A percentile compares a stretch with the other conserved stretches of the same genome.
Evolutionary conservation across 805 yeast species (phyloP).

Genomic region (Lipomyces spencermartinsiae): DNA sequence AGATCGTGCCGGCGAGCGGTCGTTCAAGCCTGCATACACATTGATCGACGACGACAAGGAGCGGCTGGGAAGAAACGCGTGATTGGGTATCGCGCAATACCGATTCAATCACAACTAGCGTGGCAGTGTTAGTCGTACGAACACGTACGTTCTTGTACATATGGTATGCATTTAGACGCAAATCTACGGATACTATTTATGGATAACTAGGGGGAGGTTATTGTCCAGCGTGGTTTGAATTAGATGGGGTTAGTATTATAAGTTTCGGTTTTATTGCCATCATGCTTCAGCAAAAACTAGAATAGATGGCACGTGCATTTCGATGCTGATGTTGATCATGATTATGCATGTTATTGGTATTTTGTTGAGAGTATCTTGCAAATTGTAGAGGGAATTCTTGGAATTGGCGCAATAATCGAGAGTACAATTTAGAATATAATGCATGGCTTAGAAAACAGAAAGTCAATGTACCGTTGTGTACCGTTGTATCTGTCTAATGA

Average conservation of each 20-base stretch:
- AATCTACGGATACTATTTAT: neutral
- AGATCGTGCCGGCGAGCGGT: conserved; percentile 46
- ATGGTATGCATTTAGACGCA: neutral
- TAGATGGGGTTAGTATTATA: neutral
- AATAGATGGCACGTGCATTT: neutral
- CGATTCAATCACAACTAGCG: neutral
- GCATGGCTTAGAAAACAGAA: too few species aligned
- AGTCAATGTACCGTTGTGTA: too few species aligned
- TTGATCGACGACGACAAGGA: conserved; percentile 63
- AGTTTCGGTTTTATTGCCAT: neutral
- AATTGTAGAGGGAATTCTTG: neutral
- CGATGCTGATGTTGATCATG: neutral
- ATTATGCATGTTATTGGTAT: neutral
- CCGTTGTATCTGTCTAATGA: too few species aligned
- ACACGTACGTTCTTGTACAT: neutral
- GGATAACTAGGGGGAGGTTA: neutral
- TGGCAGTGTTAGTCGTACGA: neutral
- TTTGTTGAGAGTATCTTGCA: neutral
- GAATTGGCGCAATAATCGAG: neutral
- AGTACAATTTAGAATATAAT: neutral
- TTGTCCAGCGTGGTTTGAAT: neutral
- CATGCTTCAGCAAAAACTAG: neutral
- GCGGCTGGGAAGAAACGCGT: conserved; percentile 51
- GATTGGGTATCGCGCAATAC: neutral
- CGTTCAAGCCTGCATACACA: conserved; percentile 56